Evolutionary conservation across 495 filamentous ascomycete genomes (phyloP).

Genomic region (Podospora pseudocomata): DNA sequence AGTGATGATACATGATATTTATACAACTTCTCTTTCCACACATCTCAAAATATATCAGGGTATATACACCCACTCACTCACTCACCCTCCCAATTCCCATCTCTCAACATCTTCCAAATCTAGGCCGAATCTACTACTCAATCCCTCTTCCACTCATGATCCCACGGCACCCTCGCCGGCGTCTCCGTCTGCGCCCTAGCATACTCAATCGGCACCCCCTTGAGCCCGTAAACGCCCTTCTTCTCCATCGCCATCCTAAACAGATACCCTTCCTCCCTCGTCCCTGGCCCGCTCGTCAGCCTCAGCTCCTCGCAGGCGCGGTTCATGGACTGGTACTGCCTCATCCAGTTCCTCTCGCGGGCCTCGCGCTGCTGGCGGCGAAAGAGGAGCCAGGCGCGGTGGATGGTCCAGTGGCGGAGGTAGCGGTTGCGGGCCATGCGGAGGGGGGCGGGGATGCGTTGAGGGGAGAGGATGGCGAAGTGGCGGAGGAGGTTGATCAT

Average conservation of each 20-base stretch:
- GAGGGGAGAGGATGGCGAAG: conserved; percentile 29
- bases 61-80: too few species aligned
- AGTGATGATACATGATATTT: too few species aligned
- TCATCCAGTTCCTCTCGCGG: conserved; percentile 61
- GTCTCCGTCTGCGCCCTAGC: conserved; percentile 76
- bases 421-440: conserved; percentile 80
- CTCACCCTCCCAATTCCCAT: too few species aligned
- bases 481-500: conserved; percentile 33
- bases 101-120: background rate
- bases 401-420: conserved; percentile 98
- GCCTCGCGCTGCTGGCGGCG: conserved; percentile 57
- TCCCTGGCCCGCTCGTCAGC: conserved; percentile 55
- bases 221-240: conserved; percentile 64
- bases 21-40: too few species aligned
- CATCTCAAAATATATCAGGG: too few species aligned
- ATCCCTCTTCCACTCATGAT: conserved; percentile 61
- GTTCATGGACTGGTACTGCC: conserved; percentile 73
- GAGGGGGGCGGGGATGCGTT: conserved; percentile 63
- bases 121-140: conserved; percentile 11
- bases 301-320: conserved; percentile 78
- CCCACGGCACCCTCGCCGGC: conserved; percentile 69
- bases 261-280: conserved; percentile 66
- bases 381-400: conserved; percentile 84
- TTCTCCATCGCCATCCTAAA: conserved; percentile 84
- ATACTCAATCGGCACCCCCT: conserved; percentile 81